Conservation (phyloP, 371 early-diverging fungal species). For the Lichtheimia corymbifera region DNA sequence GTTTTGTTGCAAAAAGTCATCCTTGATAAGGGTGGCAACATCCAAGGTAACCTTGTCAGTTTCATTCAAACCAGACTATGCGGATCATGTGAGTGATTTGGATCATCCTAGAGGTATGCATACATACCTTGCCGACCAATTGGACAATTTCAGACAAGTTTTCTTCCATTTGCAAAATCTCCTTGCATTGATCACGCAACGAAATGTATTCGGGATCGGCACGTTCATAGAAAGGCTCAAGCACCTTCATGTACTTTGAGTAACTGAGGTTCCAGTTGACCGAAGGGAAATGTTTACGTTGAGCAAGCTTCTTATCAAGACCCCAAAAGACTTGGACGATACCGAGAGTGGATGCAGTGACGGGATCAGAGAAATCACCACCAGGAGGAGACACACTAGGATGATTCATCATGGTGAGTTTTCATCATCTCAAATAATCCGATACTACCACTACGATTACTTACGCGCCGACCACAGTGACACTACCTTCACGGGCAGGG, state of each 20-base stretch:
- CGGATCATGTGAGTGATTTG: background rate
- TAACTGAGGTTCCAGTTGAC: slow-evolving; percentile 99
- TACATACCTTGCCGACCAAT: slow-evolving; percentile 92
- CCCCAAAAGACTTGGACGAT: slow-evolving; percentile 99
- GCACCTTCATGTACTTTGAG: slow-evolving; percentile 98
- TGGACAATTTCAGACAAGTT: slow-evolving; percentile 99
- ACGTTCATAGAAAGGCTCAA: slow-evolving; percentile 96
- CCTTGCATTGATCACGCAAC: slow-evolving; percentile 94
- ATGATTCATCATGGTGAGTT: background rate
- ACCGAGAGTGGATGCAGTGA: slow-evolving; percentile 98
- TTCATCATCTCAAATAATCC: background rate
- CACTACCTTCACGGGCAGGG: slow-evolving; percentile 94
- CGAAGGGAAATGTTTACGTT: slow-evolving; percentile 99
- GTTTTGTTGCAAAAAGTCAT: slow-evolving; percentile 99
- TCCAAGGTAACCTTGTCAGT: slow-evolving; percentile 99
- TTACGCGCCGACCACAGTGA: slow-evolving; percentile 98
- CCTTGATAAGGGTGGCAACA: slow-evolving; percentile 98
- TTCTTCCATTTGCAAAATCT: slow-evolving; percentile 99
- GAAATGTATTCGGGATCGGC: slow-evolving; percentile 93
- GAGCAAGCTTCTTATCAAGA: slow-evolving; percentile 99
- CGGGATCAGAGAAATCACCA: slow-evolving; percentile 99
- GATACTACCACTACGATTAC: background rate
- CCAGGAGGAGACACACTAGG: slow-evolving; percentile 98
- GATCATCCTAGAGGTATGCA: background rate
- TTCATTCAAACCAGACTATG: slow-evolving; percentile 92